Conservation (phyloP, 2,329 filamentous ascomycete genomes). For the Fusarium sp. region DNA sequence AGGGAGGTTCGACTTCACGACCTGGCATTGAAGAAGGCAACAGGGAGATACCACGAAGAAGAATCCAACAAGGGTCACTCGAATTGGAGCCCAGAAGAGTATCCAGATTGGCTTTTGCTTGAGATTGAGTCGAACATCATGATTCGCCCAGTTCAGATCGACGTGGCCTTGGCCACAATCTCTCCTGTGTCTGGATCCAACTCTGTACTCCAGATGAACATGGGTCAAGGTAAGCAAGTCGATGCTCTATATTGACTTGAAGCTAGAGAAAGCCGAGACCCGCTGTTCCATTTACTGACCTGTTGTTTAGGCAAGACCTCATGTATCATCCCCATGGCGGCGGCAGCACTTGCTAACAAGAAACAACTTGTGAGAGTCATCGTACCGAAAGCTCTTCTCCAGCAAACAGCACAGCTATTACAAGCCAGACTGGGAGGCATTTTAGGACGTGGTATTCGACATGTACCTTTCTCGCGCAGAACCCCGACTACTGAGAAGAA, state of each 20-base stretch:
- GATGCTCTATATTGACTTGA: background rate
- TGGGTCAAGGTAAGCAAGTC: constrained; percentile 67
- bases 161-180: constrained; percentile 72
- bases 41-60: constrained; percentile 62
- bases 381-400: constrained; percentile 68
- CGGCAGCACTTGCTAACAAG: constrained; percentile 59
- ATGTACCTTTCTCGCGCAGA: constrained; percentile 70
- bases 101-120: constrained; percentile 74
- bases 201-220: constrained; percentile 74
- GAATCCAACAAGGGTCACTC: constrained; percentile 58
- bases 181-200: constrained; percentile 64
- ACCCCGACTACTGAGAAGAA: constrained; percentile 52
- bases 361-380: constrained; percentile 65
- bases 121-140: constrained; percentile 75
- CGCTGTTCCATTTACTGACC: background rate
- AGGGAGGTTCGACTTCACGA: constrained; percentile 65
- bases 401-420: constrained; percentile 69
- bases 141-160: constrained; percentile 71
- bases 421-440: constrained; percentile 68
- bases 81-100: constrained; percentile 67
- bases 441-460: constrained; percentile 64
- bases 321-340: constrained; percentile 66
- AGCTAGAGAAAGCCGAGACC: background rate
- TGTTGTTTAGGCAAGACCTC: constrained; percentile 65
- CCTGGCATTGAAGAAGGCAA: constrained; percentile 59